phyloP scores from a whole-genome alignment of 2,329 filamentous ascomycete species.

The Pseudovirgaria hyperparasitica region DNA sequence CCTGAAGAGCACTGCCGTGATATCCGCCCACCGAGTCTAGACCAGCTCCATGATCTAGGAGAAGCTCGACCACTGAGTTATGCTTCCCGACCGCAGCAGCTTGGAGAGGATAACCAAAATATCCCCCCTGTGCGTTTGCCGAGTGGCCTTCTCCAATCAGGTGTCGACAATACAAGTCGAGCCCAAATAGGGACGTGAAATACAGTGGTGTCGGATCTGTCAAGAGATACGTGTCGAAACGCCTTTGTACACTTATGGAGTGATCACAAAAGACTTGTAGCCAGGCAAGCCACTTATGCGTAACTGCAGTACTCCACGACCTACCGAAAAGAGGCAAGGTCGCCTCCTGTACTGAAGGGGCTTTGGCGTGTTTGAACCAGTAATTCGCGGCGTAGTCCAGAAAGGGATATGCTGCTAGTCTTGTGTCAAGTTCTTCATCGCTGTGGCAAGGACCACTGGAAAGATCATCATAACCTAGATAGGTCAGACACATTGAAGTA shows the following conservation, averaged over 20 bases:
- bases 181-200: conserved; percentile 5
- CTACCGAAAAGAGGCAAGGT: too few relatives aligned
- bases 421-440: conserved; percentile 2
- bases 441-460: conserved; percentile 2
- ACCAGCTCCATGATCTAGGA: conserved; percentile 10
- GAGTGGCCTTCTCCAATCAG: too few relatives aligned
- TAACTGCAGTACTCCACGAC: conserved; percentile 3
- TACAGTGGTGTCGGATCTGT: conserved; percentile 6
- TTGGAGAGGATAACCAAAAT: conserved; percentile 5
- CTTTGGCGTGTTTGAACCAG: conserved; percentile 5
- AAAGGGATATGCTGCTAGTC: conserved; percentile 3
- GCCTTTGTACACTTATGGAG: conserved; percentile 1
- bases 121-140: conserved; percentile 6
- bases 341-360: conserved; percentile 1
- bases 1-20: conserved; percentile 11
- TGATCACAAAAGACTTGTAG: conserved; percentile 1
- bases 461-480: conserved; percentile 3
- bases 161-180: too few relatives aligned
- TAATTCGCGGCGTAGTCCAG: conserved; percentile 4
- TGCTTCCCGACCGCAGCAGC: conserved; percentile 5
- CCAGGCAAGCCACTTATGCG: conserved; percentile 2
- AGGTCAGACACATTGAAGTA: conserved; percentile 5
- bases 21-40: conserved; percentile 7
- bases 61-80: conserved; percentile 6
- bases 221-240: conserved; percentile 1